Evolutionary conservation across 2,329 filamentous ascomycete species (phyloP), one percentile per base, ranked within the genome.

Genomic region (Mycocentrospora acerina): DNA sequence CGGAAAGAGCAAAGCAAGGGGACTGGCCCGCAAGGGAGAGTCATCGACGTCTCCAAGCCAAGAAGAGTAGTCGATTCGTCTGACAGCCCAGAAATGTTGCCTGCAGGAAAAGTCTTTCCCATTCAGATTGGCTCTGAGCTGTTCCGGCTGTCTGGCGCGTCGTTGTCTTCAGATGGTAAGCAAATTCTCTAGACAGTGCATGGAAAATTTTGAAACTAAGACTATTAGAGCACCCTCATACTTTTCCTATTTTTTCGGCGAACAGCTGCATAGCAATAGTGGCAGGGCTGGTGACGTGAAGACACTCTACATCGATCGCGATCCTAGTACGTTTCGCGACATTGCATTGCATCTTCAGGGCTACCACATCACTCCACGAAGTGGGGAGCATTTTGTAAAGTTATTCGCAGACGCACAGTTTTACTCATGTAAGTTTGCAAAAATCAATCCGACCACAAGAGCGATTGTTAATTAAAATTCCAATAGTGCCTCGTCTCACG

Each of bases 391-490:
- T 67, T 96, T 91, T 67, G 90, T 96, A 55, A 89, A 87, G 41
- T 74, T 97, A 19, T 96, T 95, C 67, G 89, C 90, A 14, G 91
- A 97, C 68, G 89, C 91, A 1, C 91, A 96, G 61, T 96, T 96
- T 70, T 97, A 96, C 69, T 89, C 81, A 59, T 71, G 86, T 90
- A 73, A 61, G 81, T 17, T 13, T 25, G 12, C 12, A 12, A 28
- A 19, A 19, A n/a, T 24, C 40, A 9, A 50, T 24, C 32, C 19
- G 25, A 30, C 12, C 17, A 25, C 26, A 32, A 15, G n/a, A n/a
- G n/a, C n/a, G n/a, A n/a, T n/a, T n/a, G 14, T 29, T 32, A 14
- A 34, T 30, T 29, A 48, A 61, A 29, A 60, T 29, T 3, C 9
- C 24, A 7, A 45, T 51, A 90, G 86, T 97, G 35, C 91, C 91